These are phyloP conservation scores for Rhodomyrtus tomentosa DNA, from an alignment of 345 rosid species.

Conservation along the genomic window DNA sequence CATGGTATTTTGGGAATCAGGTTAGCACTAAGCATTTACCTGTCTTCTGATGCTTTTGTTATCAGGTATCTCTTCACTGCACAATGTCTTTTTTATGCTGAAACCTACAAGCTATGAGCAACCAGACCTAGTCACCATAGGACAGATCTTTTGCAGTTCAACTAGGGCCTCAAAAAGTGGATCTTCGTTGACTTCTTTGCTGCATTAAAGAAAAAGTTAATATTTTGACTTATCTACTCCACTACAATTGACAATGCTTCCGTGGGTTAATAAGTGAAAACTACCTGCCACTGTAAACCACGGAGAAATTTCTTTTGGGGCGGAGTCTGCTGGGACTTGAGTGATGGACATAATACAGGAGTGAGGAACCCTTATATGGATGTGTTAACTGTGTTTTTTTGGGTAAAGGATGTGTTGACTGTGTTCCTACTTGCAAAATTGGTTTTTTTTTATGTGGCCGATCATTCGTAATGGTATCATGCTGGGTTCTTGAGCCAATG, in stretches of 20 bases:
- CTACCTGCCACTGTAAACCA: neutral
- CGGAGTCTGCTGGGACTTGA: neutral
- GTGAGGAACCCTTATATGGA: neutral
- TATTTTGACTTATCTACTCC: neutral
- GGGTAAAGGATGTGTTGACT: neutral
- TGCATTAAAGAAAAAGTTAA: neutral
- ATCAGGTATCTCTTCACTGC: neutral
- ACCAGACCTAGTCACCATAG: neutral
- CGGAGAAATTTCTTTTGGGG: neutral
- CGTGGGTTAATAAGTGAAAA: neutral
- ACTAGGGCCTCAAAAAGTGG: neutral
- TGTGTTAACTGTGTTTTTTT: neutral
- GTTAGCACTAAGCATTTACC: constrained; percentile 17
- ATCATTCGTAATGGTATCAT: neutral
- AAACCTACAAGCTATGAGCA: neutral
- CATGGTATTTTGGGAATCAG: constrained; percentile 93
- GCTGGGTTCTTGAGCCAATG: neutral
- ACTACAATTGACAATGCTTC: neutral
- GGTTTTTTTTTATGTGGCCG: neutral
- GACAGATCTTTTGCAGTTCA: neutral
- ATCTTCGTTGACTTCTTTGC: neutral
- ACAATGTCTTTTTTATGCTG: neutral
- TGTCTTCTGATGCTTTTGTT: neutral
- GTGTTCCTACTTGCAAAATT: neutral
- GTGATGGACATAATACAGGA: neutral